A percentile compares a stretch with the other conserved stretches of the same genome.
Evolutionary conservation across 768 basidiomycete genomes (phyloP).

Genomic region (Hericium rajendrae): DNA sequence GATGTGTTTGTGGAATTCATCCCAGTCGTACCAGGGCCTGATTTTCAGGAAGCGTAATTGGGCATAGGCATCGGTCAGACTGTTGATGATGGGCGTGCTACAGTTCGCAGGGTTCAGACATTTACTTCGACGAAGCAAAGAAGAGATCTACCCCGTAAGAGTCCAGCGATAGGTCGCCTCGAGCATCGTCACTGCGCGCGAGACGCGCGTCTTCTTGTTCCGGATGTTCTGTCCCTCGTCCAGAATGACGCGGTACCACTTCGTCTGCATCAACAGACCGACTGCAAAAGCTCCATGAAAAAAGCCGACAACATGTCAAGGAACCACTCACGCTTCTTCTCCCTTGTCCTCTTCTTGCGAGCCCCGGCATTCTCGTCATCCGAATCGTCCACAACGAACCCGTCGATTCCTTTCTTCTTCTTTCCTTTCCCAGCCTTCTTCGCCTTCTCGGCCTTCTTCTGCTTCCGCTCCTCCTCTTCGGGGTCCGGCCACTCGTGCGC

Average conservation of each 20-base stretch:
- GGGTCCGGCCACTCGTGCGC: slow-evolving; percentile 49
- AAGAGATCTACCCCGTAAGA: slow-evolving; percentile 39
- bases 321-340: slow-evolving; percentile 18
- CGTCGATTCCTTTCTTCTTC: slow-evolving; percentile 7
- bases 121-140: slow-evolving; percentile 1
- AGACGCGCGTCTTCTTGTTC: slow-evolving; percentile 27
- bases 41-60: slow-evolving; percentile 31
- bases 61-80: slow-evolving; percentile 43
- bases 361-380: slow-evolving; percentile 11
- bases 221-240: slow-evolving; percentile 49
- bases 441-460: slow-evolving; percentile 23
- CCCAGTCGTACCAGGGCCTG: slow-evolving; percentile 33
- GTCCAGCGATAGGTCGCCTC: slow-evolving; percentile 52
- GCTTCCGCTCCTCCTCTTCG: slow-evolving; percentile 27
- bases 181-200: slow-evolving; percentile 46
- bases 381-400: slow-evolving; percentile 20
- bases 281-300: background rate
- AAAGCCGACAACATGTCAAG: background rate
- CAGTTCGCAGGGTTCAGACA: background rate
- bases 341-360: slow-evolving; percentile 33
- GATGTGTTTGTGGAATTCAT: slow-evolving; percentile 26
- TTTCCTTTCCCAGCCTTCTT: slow-evolving; percentile 12
- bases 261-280: background rate
- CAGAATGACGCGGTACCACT: slow-evolving; percentile 44
- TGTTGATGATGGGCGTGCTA: slow-evolving; percentile 59